Percentiles rank a stretch among this genome's conserved stretches.
phyloP scores from a whole-genome alignment of 2,329 filamentous ascomycete genomes.

The Trichoderma atrobrunneum region DNA sequence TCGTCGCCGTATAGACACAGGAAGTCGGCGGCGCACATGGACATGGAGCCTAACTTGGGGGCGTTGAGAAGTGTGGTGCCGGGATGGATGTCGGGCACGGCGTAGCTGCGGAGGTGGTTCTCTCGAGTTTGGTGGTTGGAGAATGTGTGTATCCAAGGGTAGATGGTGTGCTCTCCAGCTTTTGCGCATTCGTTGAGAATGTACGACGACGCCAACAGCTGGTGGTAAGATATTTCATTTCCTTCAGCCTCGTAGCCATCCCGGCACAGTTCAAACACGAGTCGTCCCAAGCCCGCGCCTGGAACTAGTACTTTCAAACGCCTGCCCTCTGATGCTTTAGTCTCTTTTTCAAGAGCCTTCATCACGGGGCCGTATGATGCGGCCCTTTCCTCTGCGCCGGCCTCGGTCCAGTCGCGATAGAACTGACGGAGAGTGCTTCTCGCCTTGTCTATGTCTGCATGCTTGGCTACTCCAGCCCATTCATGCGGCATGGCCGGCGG shows the following conservation, averaged over 20 bases:
- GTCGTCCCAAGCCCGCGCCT: slow-evolving; percentile 80
- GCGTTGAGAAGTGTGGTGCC: slow-evolving; percentile 48
- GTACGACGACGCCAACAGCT: slow-evolving; percentile 80
- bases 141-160: slow-evolving; percentile 84
- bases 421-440: slow-evolving; percentile 90
- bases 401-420: slow-evolving; percentile 89
- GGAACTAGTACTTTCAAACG: slow-evolving; percentile 74
- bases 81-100: slow-evolving; percentile 79
- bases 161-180: slow-evolving; percentile 66
- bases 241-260: slow-evolving; percentile 76
- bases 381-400: slow-evolving; percentile 70
- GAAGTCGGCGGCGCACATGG: slow-evolving; percentile 92
- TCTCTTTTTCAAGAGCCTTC: slow-evolving; percentile 56
- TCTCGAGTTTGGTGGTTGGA: slow-evolving; percentile 75
- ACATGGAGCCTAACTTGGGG: slow-evolving; percentile 63
- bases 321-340: slow-evolving; percentile 30
- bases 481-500: slow-evolving; percentile 50
- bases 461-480: slow-evolving; percentile 69
- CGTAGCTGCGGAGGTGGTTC: slow-evolving; percentile 72
- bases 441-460: slow-evolving; percentile 82
- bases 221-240: slow-evolving; percentile 96
- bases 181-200: slow-evolving; percentile 65
- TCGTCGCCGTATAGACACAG: slow-evolving; percentile 74
- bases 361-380: slow-evolving; percentile 75
- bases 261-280: slow-evolving; percentile 82